Percentiles rank a stretch among this genome's conserved stretches.
Conservation (phyloP, 2,329 filamentous ascomycete genomes). For the Microcyclosporella mali region DNA sequence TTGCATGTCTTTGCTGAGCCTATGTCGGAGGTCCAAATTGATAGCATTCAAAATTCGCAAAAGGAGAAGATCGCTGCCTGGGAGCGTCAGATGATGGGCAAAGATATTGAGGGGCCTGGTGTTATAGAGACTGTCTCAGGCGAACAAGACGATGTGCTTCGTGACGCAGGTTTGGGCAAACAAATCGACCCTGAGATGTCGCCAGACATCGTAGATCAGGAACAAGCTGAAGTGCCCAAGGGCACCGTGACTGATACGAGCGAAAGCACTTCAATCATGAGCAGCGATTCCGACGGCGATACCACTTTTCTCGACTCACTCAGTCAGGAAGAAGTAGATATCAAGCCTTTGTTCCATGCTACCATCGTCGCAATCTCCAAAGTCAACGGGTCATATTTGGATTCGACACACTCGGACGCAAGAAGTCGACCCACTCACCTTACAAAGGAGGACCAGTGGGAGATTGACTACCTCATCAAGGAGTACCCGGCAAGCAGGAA, state of each 20-base stretch:
- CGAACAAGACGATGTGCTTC: background rate
- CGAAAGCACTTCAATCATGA: background rate
- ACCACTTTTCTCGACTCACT: conserved; percentile 9
- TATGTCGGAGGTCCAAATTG: conserved; percentile 65
- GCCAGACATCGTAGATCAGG: too few species aligned
- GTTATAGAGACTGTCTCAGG: background rate
- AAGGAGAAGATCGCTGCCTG: conserved; percentile 62
- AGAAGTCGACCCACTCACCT: conserved; percentile 54
- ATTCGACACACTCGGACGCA: background rate
- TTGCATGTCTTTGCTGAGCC: conserved; percentile 92
- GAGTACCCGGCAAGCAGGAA: conserved; percentile 46
- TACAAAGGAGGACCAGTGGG: conserved; percentile 52
- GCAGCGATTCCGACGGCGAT: conserved; percentile 4
- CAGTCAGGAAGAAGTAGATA: conserved; percentile 8
- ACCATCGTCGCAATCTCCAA: conserved; percentile 66
- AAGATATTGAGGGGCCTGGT: conserved; percentile 7
- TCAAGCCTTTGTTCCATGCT: conserved; percentile 56
- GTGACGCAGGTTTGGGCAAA: background rate
- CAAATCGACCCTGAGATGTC: background rate
- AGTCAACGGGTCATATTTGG: conserved; percentile 59
- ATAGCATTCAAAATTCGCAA: conserved; percentile 63
- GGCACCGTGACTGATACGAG: background rate
- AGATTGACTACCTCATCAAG: conserved; percentile 68
- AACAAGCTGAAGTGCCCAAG: background rate
- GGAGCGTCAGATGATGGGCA: conserved; percentile 46